phyloP scores from a whole-genome alignment of 192 early-diverging fungal species.

The Spizellomyces sp. region DNA sequence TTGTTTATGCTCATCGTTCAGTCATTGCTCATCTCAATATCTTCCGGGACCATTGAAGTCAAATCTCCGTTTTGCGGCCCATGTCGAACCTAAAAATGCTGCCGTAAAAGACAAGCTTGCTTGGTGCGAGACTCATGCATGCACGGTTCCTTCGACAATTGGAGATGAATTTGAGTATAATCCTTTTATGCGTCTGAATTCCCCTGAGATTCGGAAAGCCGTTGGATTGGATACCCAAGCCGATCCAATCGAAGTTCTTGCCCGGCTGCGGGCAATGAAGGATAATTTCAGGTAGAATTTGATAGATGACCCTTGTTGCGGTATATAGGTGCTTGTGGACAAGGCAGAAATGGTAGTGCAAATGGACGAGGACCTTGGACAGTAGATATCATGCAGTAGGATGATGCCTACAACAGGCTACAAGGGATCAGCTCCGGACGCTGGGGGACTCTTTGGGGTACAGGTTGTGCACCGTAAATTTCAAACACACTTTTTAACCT shows the following conservation, averaged over 20 bases:
- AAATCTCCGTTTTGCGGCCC: constrained; percentile 71
- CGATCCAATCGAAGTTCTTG: constrained; percentile 72
- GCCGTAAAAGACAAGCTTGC: constrained; percentile 65
- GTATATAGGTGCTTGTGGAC: no score
- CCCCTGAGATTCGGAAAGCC: constrained; percentile 19
- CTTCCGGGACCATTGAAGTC: constrained; percentile 25
- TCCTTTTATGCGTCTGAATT: constrained; percentile 83
- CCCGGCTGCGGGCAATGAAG: constrained; percentile 77
- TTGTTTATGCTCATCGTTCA: neutral
- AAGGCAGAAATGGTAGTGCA: no score
- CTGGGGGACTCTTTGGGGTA: no score
- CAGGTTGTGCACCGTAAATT: no score
- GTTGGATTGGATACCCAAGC: constrained; percentile 11
- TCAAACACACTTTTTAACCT: no score
- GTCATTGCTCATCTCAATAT: neutral
- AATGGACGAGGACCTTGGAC: no score
- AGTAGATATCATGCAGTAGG: no score
- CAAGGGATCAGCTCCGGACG: no score
- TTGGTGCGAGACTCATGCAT: constrained; percentile 47
- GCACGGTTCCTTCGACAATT: constrained; percentile 88
- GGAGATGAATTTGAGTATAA: constrained; percentile 85
- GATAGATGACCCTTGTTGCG: no score
- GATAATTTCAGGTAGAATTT: constrained; percentile 47
- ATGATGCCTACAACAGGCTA: no score
- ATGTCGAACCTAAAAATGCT: constrained; percentile 79